Evolutionary conservation across 2,329 filamentous ascomycete genomes (phyloP).

Genomic region (Penicillium expansum): DNA sequence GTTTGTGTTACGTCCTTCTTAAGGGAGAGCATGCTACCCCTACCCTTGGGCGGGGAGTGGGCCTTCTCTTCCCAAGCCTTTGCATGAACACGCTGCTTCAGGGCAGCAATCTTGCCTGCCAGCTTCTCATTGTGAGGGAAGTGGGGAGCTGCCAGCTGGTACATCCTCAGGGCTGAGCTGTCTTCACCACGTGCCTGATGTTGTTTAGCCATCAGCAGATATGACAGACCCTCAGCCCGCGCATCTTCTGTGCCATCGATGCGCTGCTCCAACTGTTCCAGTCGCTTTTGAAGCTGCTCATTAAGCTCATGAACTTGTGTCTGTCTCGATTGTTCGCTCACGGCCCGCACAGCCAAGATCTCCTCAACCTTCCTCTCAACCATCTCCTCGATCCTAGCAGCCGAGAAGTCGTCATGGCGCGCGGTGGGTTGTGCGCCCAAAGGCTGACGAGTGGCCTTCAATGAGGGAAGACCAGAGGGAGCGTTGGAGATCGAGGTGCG

Average conservation of each 20-base stretch:
- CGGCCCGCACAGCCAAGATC: conserved; percentile 73
- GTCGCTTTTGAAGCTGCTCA: conserved; percentile 73
- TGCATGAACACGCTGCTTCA: conserved; percentile 51
- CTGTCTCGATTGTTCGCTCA: conserved; percentile 53
- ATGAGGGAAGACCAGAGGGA: conserved; percentile 44
- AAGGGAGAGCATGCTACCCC: conserved; percentile 36
- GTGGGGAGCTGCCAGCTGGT: conserved; percentile 76
- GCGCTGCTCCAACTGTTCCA: conserved; percentile 83
- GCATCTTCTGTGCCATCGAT: conserved; percentile 74
- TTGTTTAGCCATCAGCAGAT: conserved; percentile 86
- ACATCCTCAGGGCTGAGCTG: conserved; percentile 74
- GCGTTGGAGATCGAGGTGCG: conserved; percentile 43
- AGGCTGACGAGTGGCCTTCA: conserved; percentile 47
- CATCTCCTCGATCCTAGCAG: conserved; percentile 80
- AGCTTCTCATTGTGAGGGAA: conserved; percentile 83
- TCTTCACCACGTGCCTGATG: conserved; percentile 83
- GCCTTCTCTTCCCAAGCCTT: conserved; percentile 21
- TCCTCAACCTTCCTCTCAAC: conserved; percentile 90
- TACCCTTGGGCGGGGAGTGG: conserved; percentile 22
- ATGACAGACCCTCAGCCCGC: conserved; percentile 77
- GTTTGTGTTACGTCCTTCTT: conserved; percentile 28
- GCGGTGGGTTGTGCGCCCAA: conserved; percentile 29
- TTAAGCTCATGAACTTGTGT: conserved; percentile 57
- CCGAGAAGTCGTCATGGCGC: conserved; percentile 56
- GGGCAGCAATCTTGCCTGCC: conserved; percentile 53